Conservation (phyloP, 2,329 filamentous ascomycete genomes). For the Pseudofabraea citricarpa region DNA sequence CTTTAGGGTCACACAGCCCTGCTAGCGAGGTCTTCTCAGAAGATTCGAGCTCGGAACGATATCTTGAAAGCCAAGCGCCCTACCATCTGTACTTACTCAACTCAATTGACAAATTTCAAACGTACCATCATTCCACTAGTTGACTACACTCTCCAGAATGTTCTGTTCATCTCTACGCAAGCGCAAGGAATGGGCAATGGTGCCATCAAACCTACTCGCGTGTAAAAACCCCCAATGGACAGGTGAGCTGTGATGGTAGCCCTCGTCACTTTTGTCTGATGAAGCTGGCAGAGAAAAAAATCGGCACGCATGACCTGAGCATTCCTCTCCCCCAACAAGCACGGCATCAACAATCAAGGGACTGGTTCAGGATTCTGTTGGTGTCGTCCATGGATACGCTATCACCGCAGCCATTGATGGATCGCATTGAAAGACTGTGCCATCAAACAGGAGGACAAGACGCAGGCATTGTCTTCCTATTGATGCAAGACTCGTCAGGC, state of each 20-base stretch:
- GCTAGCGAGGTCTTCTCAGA: too few species aligned
- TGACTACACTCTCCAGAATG: slow-evolving; percentile 11
- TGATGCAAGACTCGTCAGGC: slow-evolving; percentile 15
- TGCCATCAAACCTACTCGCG: slow-evolving; percentile 21
- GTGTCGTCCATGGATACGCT: slow-evolving; percentile 22
- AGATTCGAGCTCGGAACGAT: too few species aligned
- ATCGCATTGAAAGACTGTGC: slow-evolving; percentile 26
- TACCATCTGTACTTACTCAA: slow-evolving; percentile 1
- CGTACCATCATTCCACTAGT: too few species aligned
- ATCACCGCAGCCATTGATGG: slow-evolving; percentile 8
- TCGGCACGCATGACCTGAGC: slow-evolving; percentile 24
- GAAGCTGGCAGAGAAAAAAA: slow-evolving; percentile 13
- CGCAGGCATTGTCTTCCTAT: slow-evolving; percentile 27
- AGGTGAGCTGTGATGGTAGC: slow-evolving; percentile 17
- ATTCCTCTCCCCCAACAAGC: slow-evolving; percentile 9
- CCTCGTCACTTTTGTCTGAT: background rate
- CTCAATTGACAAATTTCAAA: background rate
- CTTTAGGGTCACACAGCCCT: background rate
- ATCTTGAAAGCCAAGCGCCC: too few species aligned
- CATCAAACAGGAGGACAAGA: slow-evolving; percentile 24
- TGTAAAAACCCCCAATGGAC: slow-evolving; percentile 22
- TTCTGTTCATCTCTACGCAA: slow-evolving; percentile 28
- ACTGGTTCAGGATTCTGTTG: slow-evolving; percentile 21
- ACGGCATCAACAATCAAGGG: slow-evolving; percentile 2
- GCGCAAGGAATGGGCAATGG: slow-evolving; percentile 22